Evolutionary conservation across 2,329 filamentous ascomycete species (phyloP).

Genomic region (Geosmithia morbida): DNA sequence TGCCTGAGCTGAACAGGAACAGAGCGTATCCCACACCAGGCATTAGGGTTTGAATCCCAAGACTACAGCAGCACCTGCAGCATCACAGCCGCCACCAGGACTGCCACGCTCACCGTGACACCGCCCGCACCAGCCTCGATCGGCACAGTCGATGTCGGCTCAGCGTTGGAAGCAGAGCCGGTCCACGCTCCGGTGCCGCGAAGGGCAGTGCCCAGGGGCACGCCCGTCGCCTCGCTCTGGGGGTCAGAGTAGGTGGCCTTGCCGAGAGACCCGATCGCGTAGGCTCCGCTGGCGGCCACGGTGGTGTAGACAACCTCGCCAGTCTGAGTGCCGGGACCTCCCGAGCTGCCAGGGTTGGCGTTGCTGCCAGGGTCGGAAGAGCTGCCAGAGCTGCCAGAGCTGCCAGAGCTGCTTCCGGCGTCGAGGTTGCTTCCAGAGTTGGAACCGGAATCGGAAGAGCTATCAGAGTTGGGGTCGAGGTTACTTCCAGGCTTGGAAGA

Average conservation of each 20-base stretch:
- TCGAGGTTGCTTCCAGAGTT: not conserved
- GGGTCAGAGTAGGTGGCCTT: too few relatives aligned
- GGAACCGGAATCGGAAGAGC: not conserved
- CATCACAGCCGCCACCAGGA: slow-evolving; percentile 10
- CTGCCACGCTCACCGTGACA: slow-evolving; percentile 10
- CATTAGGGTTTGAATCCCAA: not conserved
- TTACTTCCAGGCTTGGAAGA: too few relatives aligned
- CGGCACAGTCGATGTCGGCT: slow-evolving; percentile 10
- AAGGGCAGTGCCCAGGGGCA: not conserved
- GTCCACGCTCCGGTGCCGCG: too few relatives aligned
- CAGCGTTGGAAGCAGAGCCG: too few relatives aligned
- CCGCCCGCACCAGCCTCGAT: slow-evolving; percentile 31
- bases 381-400: not conserved
- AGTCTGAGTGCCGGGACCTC: not conserved
- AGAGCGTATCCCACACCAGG: not conserved
- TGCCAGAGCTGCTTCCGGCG: too few relatives aligned
- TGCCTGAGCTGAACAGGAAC: not conserved
- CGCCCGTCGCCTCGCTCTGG: not conserved
- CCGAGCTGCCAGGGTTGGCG: slow-evolving; percentile 1
- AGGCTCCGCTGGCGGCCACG: not conserved
- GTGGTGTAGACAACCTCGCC: not conserved
- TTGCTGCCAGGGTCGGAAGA: slow-evolving; percentile 1
- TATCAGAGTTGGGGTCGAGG: too few relatives aligned
- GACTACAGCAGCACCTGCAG: slow-evolving; percentile 9
- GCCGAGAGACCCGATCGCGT: not conserved